A percentile compares a stretch with the other conserved stretches of the same genome.
phyloP scores from a whole-genome alignment of 2,329 filamentous ascomycete species.

The Boeremia exigua region DNA sequence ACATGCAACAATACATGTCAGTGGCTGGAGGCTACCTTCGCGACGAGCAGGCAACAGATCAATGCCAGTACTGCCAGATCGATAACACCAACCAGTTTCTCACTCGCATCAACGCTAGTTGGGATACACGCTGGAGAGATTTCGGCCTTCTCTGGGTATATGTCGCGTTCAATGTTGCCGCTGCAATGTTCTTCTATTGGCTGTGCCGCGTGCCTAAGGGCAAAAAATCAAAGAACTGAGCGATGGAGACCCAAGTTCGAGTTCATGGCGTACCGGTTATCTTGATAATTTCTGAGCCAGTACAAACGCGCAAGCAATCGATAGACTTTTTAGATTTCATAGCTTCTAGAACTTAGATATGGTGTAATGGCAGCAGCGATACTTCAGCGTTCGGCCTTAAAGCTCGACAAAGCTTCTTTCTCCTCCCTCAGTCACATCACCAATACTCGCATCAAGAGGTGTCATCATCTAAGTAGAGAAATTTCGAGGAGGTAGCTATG shows the following conservation, averaged over 20 bases:
- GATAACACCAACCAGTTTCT: conserved; percentile 57
- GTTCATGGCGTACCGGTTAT: not conserved
- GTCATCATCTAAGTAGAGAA: conserved; percentile 4
- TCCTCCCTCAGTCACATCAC: conserved; percentile 13
- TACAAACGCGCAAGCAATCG: not conserved
- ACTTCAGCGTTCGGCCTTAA: not conserved
- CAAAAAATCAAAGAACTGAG: conserved; percentile 46
- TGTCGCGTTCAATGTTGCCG: conserved; percentile 57
- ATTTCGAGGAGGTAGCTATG: not conserved
- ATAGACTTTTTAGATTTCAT: conserved; percentile 8
- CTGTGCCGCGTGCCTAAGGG: conserved; percentile 57
- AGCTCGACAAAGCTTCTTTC: not conserved
- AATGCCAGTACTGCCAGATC: conserved; percentile 59
- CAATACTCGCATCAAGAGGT: not conserved
- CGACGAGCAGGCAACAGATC: conserved; percentile 47
- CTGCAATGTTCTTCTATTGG: conserved; percentile 60
- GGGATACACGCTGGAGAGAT: conserved; percentile 64
- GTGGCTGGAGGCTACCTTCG: conserved; percentile 51
- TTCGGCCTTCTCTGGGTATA: conserved; percentile 60
- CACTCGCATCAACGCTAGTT: conserved; percentile 48
- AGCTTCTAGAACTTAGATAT: not conserved
- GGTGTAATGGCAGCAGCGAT: conserved; percentile 5
- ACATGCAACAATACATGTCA: conserved; percentile 53
- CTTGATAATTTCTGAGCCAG: not conserved
- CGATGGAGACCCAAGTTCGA: not conserved